Base-by-base conservation (phyloP, 2,329 filamentous ascomycete species). In the Cladosporium velox region DNA sequence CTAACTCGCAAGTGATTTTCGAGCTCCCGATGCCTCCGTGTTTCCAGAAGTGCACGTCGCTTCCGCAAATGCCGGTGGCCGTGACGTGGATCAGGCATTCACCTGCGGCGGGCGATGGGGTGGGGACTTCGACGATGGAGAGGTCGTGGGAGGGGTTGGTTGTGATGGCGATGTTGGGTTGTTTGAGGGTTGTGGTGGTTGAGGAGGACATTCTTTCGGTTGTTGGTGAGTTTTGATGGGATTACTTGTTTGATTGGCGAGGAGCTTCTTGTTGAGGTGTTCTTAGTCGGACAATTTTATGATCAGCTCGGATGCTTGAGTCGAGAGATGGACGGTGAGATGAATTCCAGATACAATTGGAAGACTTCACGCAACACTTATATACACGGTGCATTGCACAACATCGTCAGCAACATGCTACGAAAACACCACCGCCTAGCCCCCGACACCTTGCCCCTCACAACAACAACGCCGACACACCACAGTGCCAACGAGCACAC, bases 1-100 rank as follows among this genome's bases (percentile, higher is more conserved):
- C 72, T 28, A 68, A 63, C 6, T 71, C 66, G 12, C 57, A 57
- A 5, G 62, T 67, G 11, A 75, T 71, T 11, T 72, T 38, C 12
- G 72, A 74, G 35, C 58, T 57, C 7, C 74, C 74, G 14, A 75
- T 75, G 30, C 62, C 65, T 10, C 74, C 74, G 47, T 72, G 63
- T 66, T 74, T 74, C 73, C 72, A 75, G 66, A 75, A 75, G 65
- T 77, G 75, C 34, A 76, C 72, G 66, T 75, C 73, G 14, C 63
- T 68, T 24, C 75, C 75, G 51, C 75, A 77, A 26, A 77, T 76
- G 12, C 74, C 74, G 10, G 75, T 77, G 4, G 74, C 74, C 34
- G 73, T 66, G 14, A 77, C 71, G 63, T 75, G 74, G 14, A 77
- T 67, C 6, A 76, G 67, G 63, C 73, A 75, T 28, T 76, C 74